Evolutionary conservation across 805 yeast species (phyloP).

Genomic region (Saccharomycopsis microspora): DNA sequence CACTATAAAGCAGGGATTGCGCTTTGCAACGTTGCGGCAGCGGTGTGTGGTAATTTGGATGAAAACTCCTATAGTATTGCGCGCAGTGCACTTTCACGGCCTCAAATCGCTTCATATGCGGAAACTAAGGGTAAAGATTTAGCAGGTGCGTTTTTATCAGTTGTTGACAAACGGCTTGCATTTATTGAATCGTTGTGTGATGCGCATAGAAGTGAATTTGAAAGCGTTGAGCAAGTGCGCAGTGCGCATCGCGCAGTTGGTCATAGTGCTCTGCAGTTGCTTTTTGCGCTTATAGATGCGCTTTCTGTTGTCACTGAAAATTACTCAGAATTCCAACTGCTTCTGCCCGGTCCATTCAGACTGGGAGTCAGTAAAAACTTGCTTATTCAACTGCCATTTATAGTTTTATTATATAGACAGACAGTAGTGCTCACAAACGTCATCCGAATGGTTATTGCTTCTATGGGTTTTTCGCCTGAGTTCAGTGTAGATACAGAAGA

Average conservation of each 20-base stretch:
- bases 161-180: constrained; percentile 25
- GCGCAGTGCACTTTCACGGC: no score
- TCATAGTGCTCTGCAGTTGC: constrained; percentile 1
- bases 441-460: constrained; percentile 21
- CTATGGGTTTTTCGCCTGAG: constrained; percentile 20
- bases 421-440: constrained; percentile 20
- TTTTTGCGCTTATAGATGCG: constrained; percentile 5
- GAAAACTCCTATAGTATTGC: no score
- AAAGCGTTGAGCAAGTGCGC: not conserved
- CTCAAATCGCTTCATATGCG: no score
- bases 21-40: no score
- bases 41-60: no score
- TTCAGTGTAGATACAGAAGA: constrained; percentile 20
- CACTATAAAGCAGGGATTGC: constrained; percentile 20
- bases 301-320: constrained; percentile 18
- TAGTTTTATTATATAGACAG: constrained; percentile 23
- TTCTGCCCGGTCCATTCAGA: constrained; percentile 16
- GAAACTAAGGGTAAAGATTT: constrained; percentile 2
- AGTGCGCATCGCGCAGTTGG: constrained; percentile 2
- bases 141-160: constrained; percentile 18
- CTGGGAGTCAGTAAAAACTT: not conserved
- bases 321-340: not conserved
- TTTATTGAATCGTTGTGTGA: constrained; percentile 21
- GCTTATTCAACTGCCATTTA: constrained; percentile 19
- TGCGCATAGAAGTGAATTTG: no score